Conservation (phyloP, 768 basidiomycete species). For the Hericium rajendrae region DNA sequence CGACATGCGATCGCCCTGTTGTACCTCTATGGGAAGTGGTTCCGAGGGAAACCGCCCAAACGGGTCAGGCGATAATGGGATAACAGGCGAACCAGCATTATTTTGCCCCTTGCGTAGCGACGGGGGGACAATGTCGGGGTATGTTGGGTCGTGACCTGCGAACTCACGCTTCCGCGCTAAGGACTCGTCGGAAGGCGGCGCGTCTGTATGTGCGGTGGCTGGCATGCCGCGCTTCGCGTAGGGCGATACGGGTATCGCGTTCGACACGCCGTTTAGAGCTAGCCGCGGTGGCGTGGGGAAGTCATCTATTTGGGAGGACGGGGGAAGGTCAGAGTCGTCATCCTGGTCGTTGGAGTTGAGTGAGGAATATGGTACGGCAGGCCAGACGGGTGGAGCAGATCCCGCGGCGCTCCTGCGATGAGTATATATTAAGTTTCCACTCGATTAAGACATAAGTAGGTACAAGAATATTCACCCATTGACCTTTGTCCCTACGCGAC, state of each 20-base stretch:
- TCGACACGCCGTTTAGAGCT: conserved; percentile 61
- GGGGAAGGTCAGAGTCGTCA: conserved; percentile 1
- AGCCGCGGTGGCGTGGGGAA: conserved; percentile 51
- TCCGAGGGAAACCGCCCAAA: conserved; percentile 63
- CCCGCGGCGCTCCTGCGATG: background rate
- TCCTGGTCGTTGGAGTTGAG: conserved; percentile 16
- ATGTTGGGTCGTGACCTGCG: conserved; percentile 40
- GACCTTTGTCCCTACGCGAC: background rate
- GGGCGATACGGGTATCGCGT: conserved; percentile 41
- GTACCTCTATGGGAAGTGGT: background rate
- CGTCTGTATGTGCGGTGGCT: conserved; percentile 32
- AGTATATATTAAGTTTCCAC: background rate
- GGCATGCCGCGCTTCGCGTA: conserved; percentile 16
- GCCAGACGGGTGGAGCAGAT: conserved; percentile 22
- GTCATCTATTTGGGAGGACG: conserved; percentile 14
- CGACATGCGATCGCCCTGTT: background rate
- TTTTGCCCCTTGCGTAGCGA: conserved; percentile 16
- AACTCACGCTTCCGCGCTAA: conserved; percentile 33
- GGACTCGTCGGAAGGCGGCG: conserved; percentile 27
- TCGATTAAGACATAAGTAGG: background rate
- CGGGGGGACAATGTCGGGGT: conserved; percentile 30
- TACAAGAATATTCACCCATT: conserved; percentile 7
- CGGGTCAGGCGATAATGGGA: conserved; percentile 79
- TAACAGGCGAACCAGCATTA: conserved; percentile 44
- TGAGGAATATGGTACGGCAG: conserved; percentile 35